Percentiles rank a stretch among this genome's conserved stretches.
Evolutionary conservation across 2,329 filamentous ascomycete genomes (phyloP).

Genomic region (Aspergillus novoparasiticus): DNA sequence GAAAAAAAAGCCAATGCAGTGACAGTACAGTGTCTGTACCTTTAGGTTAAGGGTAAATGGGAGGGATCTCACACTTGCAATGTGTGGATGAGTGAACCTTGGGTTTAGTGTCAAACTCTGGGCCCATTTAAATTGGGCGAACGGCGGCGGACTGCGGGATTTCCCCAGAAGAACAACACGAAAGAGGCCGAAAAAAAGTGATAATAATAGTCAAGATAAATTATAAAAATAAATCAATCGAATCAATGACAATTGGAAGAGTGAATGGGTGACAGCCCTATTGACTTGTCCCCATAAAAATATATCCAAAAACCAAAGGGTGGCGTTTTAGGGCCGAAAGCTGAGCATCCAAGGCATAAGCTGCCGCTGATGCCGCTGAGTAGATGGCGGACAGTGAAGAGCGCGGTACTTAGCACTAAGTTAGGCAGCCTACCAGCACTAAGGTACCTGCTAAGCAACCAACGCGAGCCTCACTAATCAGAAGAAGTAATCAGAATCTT

Average conservation of each 20-base stretch:
- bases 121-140: slow-evolving; percentile 12
- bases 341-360: slow-evolving; percentile 19
- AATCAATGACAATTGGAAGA: background rate
- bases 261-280: background rate
- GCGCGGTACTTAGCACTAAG: background rate
- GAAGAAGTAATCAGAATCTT: background rate
- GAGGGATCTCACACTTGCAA: background rate
- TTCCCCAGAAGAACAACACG: slow-evolving; percentile 2
- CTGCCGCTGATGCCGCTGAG: slow-evolving; percentile 26
- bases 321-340: slow-evolving; percentile 20
- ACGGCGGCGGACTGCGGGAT: slow-evolving; percentile 15
- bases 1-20: slow-evolving; percentile 2
- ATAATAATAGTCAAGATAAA: background rate
- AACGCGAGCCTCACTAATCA: background rate
- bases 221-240: background rate
- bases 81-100: slow-evolving; percentile 8
- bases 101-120: slow-evolving; percentile 15
- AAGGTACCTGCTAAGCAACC: slow-evolving; percentile 2
- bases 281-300: background rate
- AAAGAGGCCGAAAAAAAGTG: background rate
- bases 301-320: slow-evolving; percentile 5
- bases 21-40: background rate
- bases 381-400: slow-evolving; percentile 2
- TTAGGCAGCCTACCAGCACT: slow-evolving; percentile 2
- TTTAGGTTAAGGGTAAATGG: slow-evolving; percentile 6